These are phyloP conservation scores for Penicillium dipodomyicola DNA, from an alignment of 495 filamentous ascomycete species.

Conservation along the genomic window DNA sequence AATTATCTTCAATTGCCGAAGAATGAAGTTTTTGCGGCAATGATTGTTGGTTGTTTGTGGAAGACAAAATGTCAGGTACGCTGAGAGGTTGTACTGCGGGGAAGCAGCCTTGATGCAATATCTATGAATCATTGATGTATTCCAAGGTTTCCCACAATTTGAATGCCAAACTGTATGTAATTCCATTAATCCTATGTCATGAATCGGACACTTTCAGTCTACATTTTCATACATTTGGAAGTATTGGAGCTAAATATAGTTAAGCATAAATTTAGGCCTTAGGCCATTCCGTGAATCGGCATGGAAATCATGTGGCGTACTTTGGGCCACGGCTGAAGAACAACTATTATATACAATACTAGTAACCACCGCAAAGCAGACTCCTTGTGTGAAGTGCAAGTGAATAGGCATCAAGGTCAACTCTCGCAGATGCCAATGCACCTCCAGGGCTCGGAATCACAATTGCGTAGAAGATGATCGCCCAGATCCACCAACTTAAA, in stretches of 20 bases:
- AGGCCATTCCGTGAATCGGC: neutral
- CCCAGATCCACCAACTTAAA: neutral
- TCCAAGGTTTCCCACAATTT: too few relatives aligned
- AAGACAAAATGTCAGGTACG: neutral
- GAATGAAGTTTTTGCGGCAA: neutral
- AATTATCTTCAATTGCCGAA: neutral
- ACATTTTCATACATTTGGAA: neutral
- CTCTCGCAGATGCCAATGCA: too few relatives aligned
- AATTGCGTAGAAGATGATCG: neutral
- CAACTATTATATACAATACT: neutral
- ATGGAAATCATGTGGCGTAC: neutral
- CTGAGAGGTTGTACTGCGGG: conserved; percentile 1
- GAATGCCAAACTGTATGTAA: neutral
- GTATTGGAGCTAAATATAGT: neutral
- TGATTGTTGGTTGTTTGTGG: neutral
- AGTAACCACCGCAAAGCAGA: too few relatives aligned
- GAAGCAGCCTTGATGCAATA: neutral
- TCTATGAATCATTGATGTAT: neutral
- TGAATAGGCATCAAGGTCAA: too few relatives aligned
- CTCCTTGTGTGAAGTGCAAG: too few relatives aligned
- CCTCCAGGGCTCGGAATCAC: too few relatives aligned
- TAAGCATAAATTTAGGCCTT: conserved; percentile 7
- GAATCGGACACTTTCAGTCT: neutral
- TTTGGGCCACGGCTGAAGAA: neutral
- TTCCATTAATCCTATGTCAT: neutral